Base-by-base conservation (phyloP, 306 rosid species). In the Betula pendula region DNA sequence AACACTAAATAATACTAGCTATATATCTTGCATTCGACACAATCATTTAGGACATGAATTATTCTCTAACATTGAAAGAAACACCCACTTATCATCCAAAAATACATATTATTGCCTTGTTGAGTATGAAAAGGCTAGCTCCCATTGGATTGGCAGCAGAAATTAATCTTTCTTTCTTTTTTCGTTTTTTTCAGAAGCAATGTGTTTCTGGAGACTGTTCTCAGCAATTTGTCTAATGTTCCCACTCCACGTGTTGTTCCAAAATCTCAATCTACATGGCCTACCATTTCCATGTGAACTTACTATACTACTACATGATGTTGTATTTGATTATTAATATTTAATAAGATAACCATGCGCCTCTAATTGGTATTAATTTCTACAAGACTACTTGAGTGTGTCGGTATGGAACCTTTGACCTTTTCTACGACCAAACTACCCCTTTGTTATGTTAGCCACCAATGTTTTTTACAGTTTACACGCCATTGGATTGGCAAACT, bases 401-500 rank as follows among this genome's bases (percentile, higher is more conserved):
- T 85, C 89, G 91, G 87, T 85, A 62, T 70, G 70, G 70, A 60
- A 71, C 67, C 81, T 82, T 87, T 91, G 92, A 89, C 88, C 68
- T 80, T 2, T 63, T 65, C 75, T 19, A 74, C 76, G 77, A 84
- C 88, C 68, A 71, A 77, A 87, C 68, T 33, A 29, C 85, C 93
- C 90, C 75, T 55, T 44, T 59, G 17, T 4, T 43, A 17, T 65
- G 1, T 3, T n/a, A 19, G 25, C 24, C 27, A 35, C 17, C 48
- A 19, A 3, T 17, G 68, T 35, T 62, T 42, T 29, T 31, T 27
- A 1, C 2, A 2, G 4, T 35, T 35, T 38, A 38, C 58, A 38
- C 27, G 2, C 10, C 8, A 6, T 8, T 20, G 52, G 20, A 17
- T 58, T 29, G 2, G 65, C 24, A 31, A 44, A 51, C 11, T 49